Base-by-base conservation (phyloP, 805 yeast genomes). In the Metschnikowia orientalis region DNA sequence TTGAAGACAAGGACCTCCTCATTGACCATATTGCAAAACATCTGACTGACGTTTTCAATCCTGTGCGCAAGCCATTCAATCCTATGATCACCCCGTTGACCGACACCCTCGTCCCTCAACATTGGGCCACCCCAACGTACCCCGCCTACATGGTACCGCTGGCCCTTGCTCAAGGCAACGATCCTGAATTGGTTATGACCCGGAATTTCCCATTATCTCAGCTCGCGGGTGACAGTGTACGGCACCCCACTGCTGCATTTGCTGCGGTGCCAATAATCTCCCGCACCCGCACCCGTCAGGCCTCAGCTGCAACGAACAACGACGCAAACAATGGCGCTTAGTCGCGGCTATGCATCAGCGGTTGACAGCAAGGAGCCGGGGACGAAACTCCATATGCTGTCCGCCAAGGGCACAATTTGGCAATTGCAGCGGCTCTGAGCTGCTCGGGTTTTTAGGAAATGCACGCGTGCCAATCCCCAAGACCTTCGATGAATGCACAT, bases 1-100 rank as follows among this genome's bases (percentile, higher is more conserved):
- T 32, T 8, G 28, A 35, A 28, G 35, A 48, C 16, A 30, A 43
- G 5, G 51, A 50, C 4, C 44, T 32, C 8, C 39, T 51, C 26
- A 20, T 53, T 7, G 41, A 48, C 18, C 62, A 58, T 37, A 32
- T 65, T 17, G 32, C 47, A 23, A 39, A 50, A 28, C 44, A 49
- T 35, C 57, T 59, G 34, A 63, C 70, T 2, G 60, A 64, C 35
- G 53, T 64, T 11, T 64, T 65, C 42, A 52, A 50, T 29, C 71
- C 70, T 2, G 53, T 41, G 32, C 50, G 60, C 35, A 51, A 67
- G 33, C 62, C 68, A 1, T 53, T 51, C 38, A 57, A 54, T 34
- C 60, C 66, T 6, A 11, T 47, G 3, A 49, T 63, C 13, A 62
- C 67, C 1, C 69, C 71, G 4, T 49, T 64, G 17, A 62, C 68